These are phyloP conservation scores for Malania oleifera DNA, from an alignment of 164 flowering plant genomes.

Conservation along the genomic window DNA sequence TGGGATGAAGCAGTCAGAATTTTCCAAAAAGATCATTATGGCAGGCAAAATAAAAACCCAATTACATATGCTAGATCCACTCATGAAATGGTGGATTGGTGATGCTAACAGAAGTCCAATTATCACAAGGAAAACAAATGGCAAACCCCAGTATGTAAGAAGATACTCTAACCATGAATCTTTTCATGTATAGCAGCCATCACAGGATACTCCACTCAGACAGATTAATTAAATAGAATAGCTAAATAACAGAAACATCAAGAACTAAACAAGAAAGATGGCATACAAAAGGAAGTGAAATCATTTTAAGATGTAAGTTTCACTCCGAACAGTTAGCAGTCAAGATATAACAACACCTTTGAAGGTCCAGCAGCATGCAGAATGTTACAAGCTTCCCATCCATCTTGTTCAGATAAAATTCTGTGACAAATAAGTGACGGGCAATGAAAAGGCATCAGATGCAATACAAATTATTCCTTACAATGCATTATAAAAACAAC, in stretches of 20 bases:
- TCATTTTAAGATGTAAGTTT: neutral
- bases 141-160: no score
- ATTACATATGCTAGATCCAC: no score
- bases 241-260: neutral
- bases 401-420: slow-evolving; percentile 79
- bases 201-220: no score
- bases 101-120: no score
- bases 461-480: neutral
- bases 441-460: slow-evolving; percentile 2
- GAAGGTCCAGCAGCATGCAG: slow-evolving; percentile 95
- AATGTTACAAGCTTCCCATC: slow-evolving; percentile 80
- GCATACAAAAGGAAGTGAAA: neutral
- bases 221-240: no score
- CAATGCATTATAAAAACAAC: neutral
- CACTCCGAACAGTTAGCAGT: neutral
- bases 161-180: no score
- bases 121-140: no score
- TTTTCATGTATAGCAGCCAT: no score
- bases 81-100: no score
- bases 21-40: no score
- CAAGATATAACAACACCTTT: slow-evolving; percentile 47
- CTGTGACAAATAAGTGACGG: slow-evolving; percentile 30
- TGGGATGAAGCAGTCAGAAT: no score
- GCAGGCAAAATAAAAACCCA: no score
- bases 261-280: neutral